Base-by-base conservation (phyloP, 1,284 basidiomycete species). In the Trichosporon asahii region DNA sequence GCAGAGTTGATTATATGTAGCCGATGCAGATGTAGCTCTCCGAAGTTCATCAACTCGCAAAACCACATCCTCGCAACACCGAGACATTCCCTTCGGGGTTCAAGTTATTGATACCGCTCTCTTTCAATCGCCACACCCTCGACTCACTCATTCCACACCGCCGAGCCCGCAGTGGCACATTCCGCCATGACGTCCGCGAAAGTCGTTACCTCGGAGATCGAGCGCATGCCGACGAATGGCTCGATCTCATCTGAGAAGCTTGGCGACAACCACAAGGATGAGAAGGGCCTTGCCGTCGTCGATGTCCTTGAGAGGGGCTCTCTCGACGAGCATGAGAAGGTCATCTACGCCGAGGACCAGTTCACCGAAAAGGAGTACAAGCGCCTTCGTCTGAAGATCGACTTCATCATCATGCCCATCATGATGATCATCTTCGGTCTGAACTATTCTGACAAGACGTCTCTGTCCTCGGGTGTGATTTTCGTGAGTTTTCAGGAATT, bases 381-480 rank as follows among this genome's bases (percentile, higher is more conserved):
- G 37, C 33, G 53, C 2, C 65, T 73, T 5, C 46, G 69, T n/a
- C 60, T 66, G 64, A 73, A 73, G 66, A 65, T 71, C 29, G 72
- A 72, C 53, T 3, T 55, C 3, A 67, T 73, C 53, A 49, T 73
- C 7, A 69, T 71, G 70, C 71, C 71, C 0, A 49, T 68, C 29
- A 49, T 71, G 15, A 68, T 68, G 67, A 66, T 71, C 64, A 49
- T 65, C 21, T 72, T 69, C 31, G 71, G 69, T 3, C 53, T 73
- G 2, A 68, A 72, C 23, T 72, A 57, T 44, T 27, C 33, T 8
- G 71, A 72, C 71, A 72, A 72, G 67, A 68, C 66, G 15, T 66
- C 64, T 1, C 61, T 73, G 1, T 69, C 68, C 2, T 65, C 46
- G 15, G 72, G 72, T n/a, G 55, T 68, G 11, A 67, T 73, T 21